These are phyloP conservation scores for Penicillium palitans DNA, from an alignment of 2,329 filamentous ascomycete species.

Conservation along the genomic window DNA sequence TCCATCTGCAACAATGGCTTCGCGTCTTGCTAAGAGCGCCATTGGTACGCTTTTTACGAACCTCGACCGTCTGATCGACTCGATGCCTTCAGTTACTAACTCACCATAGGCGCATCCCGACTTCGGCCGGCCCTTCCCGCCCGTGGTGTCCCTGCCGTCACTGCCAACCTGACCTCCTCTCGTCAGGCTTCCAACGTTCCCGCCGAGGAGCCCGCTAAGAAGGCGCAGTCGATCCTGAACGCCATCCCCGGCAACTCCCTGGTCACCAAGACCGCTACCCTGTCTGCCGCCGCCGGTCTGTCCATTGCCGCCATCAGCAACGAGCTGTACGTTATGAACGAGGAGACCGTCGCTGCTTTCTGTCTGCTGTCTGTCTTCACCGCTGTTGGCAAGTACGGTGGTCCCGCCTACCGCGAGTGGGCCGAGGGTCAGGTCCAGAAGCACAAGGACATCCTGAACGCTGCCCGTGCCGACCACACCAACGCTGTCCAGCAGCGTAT, in stretches of 20 bases:
- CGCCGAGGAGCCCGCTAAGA: constrained; percentile 87
- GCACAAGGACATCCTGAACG: constrained; percentile 93
- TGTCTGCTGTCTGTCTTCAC: constrained; percentile 91
- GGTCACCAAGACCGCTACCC: constrained; percentile 93
- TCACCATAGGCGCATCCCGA: constrained; percentile 75
- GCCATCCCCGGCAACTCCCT: constrained; percentile 88
- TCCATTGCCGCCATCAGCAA: constrained; percentile 96
- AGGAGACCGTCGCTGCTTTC: constrained; percentile 94
- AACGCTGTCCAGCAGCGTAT: constrained; percentile 93
- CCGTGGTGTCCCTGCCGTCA: constrained; percentile 70
- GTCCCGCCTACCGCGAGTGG: constrained; percentile 90
- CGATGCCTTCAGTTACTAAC: constrained; percentile 35
- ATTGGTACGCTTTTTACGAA: constrained; percentile 68
- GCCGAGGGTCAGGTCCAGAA: constrained; percentile 84
- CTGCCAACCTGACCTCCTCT: constrained; percentile 64
- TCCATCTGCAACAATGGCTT: constrained; percentile 82
- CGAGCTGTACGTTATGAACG: constrained; percentile 99
- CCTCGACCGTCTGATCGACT: constrained; percentile 15
- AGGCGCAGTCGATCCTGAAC: constrained; percentile 94
- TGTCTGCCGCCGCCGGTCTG: constrained; percentile 87
- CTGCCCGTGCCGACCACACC: constrained; percentile 91
- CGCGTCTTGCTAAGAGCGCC: constrained; percentile 92
- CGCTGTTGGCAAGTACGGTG: constrained; percentile 88
- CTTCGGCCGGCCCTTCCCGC: constrained; percentile 78
- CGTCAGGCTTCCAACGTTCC: constrained; percentile 77